Evolutionary conservation across 352 stramenopile genomes (phyloP).

Genomic region (Globisporangium iwayamae): DNA sequence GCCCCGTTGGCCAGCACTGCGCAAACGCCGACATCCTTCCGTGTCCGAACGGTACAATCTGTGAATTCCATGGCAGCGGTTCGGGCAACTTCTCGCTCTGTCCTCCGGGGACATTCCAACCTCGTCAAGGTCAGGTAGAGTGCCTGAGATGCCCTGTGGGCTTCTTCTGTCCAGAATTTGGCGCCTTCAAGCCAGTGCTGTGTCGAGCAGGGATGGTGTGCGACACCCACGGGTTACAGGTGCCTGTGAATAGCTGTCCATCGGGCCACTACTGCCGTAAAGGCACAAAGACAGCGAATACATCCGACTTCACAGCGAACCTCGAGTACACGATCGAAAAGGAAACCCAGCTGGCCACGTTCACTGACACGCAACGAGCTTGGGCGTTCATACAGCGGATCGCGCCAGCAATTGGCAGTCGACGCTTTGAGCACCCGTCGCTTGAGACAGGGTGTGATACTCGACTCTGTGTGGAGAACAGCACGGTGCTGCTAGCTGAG

Average conservation of each 20-base stretch:
- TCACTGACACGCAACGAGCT: slow-evolving; percentile 38
- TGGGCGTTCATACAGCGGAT: slow-evolving; percentile 50
- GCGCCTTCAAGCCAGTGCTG: slow-evolving; percentile 84
- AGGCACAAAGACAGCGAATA: slow-evolving; percentile 89
- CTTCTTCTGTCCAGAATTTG: slow-evolving; percentile 92
- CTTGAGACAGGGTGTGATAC: slow-evolving; percentile 41
- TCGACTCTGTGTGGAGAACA: slow-evolving; percentile 49
- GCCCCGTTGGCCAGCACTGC: slow-evolving; percentile 61
- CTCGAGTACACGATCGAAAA: slow-evolving; percentile 52
- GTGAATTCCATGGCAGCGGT: slow-evolving; percentile 20
- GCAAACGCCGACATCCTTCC: slow-evolving; percentile 43
- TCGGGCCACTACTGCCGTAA: slow-evolving; percentile 91
- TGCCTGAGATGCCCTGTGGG: slow-evolving; percentile 94
- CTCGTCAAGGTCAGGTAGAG: slow-evolving; percentile 57
- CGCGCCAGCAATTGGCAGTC: slow-evolving; percentile 47
- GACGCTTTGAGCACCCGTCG: slow-evolving; percentile 61
- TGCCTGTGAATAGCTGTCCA: slow-evolving; percentile 83
- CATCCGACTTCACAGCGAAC: slow-evolving; percentile 59
- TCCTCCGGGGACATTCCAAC: slow-evolving; percentile 91
- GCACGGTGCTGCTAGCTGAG: slow-evolving; percentile 66
- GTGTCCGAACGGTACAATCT: slow-evolving; percentile 90
- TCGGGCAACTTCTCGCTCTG: slow-evolving; percentile 94
- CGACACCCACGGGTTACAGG: slow-evolving; percentile 79
- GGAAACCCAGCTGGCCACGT: slow-evolving; percentile 63
- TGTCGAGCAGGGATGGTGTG: slow-evolving; percentile 94